A percentile compares a stretch with the other conserved stretches of the same genome.
These are phyloP conservation scores for Stephania japonica DNA, from an alignment of 164 flowering plant species.

Conservation along the genomic window DNA sequence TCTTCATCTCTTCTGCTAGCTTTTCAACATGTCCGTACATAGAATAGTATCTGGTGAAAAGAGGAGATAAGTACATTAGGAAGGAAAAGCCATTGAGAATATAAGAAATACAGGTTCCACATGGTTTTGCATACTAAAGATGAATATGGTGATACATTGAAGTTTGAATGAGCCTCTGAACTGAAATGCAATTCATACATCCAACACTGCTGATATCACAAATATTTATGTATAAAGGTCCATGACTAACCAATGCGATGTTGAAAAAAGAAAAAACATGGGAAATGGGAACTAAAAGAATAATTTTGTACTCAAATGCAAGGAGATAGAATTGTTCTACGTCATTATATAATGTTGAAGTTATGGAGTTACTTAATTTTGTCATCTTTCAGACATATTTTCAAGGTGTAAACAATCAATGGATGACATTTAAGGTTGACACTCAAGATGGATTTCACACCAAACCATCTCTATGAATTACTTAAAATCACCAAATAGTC, in stretches of 20 bases:
- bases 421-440: neutral
- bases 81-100: neutral
- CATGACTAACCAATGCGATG: neutral
- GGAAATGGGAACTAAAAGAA: neutral
- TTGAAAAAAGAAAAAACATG: neutral
- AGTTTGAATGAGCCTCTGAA: neutral
- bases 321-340: neutral
- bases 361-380: neutral
- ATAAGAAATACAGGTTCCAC: neutral
- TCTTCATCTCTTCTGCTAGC: slow-evolving; percentile 63
- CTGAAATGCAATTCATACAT: neutral
- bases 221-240: neutral
- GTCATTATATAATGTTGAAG: neutral
- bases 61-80: no score
- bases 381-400: neutral
- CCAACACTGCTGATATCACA: no score
- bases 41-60: slow-evolving; percentile 55
- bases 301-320: neutral
- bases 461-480: neutral
- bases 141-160: neutral
- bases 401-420: neutral
- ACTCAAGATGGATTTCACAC: neutral
- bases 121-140: neutral
- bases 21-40: slow-evolving; percentile 78
- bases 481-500: neutral